Evolutionary conservation across 306 rosid species (phyloP).

Genomic region (Castanospermum australe): DNA sequence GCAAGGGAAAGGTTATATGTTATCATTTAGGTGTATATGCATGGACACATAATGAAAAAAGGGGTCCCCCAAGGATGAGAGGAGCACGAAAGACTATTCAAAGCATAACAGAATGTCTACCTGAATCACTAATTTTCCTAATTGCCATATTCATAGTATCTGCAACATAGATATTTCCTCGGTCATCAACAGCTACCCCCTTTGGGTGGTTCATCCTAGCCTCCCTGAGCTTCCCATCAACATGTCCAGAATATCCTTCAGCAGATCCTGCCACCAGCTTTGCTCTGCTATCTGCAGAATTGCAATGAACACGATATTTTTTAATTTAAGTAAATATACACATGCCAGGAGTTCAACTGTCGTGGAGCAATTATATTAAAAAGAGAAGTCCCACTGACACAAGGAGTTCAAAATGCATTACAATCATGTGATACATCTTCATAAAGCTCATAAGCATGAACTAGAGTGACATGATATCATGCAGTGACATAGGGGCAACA

Average conservation of each 20-base stretch:
- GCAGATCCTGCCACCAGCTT: constrained; percentile 82
- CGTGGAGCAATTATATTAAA: background rate
- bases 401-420: constrained; percentile 8
- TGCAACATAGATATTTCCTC: constrained; percentile 87
- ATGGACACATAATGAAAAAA: background rate
- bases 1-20: background rate
- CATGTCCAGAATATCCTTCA: constrained; percentile 85
- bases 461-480: background rate
- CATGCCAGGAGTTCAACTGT: background rate
- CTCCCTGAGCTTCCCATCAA: constrained; percentile 82
- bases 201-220: constrained; percentile 88
- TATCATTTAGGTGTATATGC: background rate
- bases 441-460: constrained; percentile 12
- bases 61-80: background rate
- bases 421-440: background rate
- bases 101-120: constrained; percentile 32
- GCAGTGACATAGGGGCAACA: background rate
- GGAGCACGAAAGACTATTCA: background rate
- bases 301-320: constrained; percentile 19
- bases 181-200: constrained; percentile 88
- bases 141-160: constrained; percentile 88
- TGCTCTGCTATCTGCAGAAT: constrained; percentile 82
- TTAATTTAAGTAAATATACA: constrained; percentile 9
- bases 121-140: constrained; percentile 88
- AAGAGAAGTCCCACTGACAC: background rate